Evolutionary conservation across 306 rosid genomes (phyloP).

Genomic region (Gillenia trifoliata): DNA sequence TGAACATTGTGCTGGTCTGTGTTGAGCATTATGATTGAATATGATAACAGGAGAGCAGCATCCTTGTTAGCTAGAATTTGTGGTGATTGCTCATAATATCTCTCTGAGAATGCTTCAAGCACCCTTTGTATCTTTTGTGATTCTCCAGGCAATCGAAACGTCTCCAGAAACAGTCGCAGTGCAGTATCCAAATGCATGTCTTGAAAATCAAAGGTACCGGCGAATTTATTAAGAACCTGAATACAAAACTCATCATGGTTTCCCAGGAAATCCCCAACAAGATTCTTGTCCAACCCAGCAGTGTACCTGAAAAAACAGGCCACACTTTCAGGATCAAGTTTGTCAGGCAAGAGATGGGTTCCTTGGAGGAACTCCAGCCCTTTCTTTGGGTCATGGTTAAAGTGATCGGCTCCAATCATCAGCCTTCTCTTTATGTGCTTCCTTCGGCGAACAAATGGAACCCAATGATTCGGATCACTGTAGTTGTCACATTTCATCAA

Average conservation of each 20-base stretch:
- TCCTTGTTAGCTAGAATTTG: slow-evolving; percentile 88
- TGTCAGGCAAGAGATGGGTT: slow-evolving; percentile 94
- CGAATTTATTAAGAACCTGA: slow-evolving; percentile 98
- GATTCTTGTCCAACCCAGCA: slow-evolving; percentile 96
- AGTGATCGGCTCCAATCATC: slow-evolving; percentile 99
- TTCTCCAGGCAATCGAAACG: slow-evolving; percentile 96
- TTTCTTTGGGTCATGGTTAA: slow-evolving; percentile 93
- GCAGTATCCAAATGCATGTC: slow-evolving; percentile 97
- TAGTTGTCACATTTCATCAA: slow-evolving; percentile 89
- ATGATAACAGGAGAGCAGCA: slow-evolving; percentile 90
- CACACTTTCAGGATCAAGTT: slow-evolving; percentile 98
- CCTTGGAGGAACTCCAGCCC: slow-evolving; percentile 97
- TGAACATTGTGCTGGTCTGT: slow-evolving; percentile 96
- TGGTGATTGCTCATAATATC: slow-evolving; percentile 96
- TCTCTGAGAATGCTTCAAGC: slow-evolving; percentile 98
- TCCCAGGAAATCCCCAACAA: slow-evolving; percentile 93
- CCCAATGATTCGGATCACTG: slow-evolving; percentile 78
- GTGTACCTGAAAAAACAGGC: slow-evolving; percentile 98
- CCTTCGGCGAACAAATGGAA: slow-evolving; percentile 75
- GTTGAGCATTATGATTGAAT: slow-evolving; percentile 86
- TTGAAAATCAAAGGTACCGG: slow-evolving; percentile 92
- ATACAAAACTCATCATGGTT: slow-evolving; percentile 95
- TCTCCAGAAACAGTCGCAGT: slow-evolving; percentile 85
- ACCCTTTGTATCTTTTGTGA: slow-evolving; percentile 98
- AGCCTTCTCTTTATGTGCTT: slow-evolving; percentile 88